Conservation (phyloP, 768 basidiomycete species). For the Tephrocybe sp. region DNA sequence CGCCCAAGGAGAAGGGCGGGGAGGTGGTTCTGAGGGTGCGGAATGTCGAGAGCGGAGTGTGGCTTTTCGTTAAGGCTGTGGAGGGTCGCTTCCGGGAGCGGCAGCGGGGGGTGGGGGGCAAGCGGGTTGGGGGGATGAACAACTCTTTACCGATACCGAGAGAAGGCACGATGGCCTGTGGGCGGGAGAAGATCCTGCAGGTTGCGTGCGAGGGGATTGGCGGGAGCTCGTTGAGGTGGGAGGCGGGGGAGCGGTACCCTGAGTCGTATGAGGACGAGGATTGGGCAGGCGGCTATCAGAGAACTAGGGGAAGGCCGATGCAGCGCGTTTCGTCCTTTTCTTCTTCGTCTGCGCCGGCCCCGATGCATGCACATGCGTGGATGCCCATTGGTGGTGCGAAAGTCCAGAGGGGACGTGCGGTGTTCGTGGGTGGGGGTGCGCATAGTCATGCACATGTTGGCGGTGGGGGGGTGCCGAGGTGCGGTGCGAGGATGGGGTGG, state of each 20-base stretch:
- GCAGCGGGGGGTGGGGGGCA: conserved; percentile 41
- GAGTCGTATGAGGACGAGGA: neutral
- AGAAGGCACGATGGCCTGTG: conserved; percentile 52
- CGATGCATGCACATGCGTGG: too few species aligned
- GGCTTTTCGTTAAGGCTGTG: conserved; percentile 59
- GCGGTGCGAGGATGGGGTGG: neutral
- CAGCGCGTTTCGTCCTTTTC: neutral
- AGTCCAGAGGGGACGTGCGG: neutral
- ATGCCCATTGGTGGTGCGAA: neutral
- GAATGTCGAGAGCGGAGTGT: conserved; percentile 59
- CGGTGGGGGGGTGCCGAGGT: neutral
- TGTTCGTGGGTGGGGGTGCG: neutral
- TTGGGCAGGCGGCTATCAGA: too few species aligned
- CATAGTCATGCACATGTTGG: neutral
- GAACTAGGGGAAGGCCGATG: neutral
- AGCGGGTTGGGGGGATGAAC: conserved; percentile 44
- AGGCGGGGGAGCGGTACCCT: conserved; percentile 1
- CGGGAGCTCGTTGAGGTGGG: conserved; percentile 42
- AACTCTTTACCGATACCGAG: conserved; percentile 43
- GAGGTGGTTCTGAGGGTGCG: conserved; percentile 39
- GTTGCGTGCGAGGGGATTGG: conserved; percentile 66
- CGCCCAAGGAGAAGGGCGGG: neutral
- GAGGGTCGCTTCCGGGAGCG: conserved; percentile 41
- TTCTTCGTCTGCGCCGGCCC: too few species aligned
- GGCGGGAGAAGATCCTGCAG: conserved; percentile 56